Evolutionary conservation across 306 rosid genomes (phyloP), one percentile per base, ranked within the genome.

Genomic region (Vachellia collinsii): DNA sequence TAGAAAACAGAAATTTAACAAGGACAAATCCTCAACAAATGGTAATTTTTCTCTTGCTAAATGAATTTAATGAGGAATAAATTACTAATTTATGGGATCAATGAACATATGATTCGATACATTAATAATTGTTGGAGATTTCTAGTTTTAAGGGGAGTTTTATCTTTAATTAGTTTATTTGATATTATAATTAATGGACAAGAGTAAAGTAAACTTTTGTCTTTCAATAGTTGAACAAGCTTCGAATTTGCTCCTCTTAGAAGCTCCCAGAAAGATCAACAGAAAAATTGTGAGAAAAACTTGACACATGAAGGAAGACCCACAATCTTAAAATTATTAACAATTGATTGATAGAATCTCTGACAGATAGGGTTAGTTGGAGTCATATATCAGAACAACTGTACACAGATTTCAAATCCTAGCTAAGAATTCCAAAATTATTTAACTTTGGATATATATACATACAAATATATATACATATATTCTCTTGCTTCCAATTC

Each of bases 401-500:
- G 36, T 69, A 80, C 14, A 43, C 36, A 58, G 37, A 58, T 58
- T 58, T 58, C 72, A n/a, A 72, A 41, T 54, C 23, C 76, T 16
- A 56, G 20, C 34, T 6, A 39, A 29, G 58, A 29, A 54, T 65
- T 72, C 74, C 69, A 80, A 17, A 6, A 61, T 22, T 53, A 53
- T 53, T 53, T 53, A 53, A 10, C 11, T 9, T 75, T n/a, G 46
- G 41, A 72, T 48, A 76, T n/a, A n/a, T n/a, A n/a, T n/a, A n/a
- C n/a, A n/a, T n/a, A n/a, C n/a, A n/a, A n/a, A n/a, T n/a, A n/a
- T n/a, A n/a, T n/a, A n/a, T 38, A 56, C 47, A 75, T 4, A 25
- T 71, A 29, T 29, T 29, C 34, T 48, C 78, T 85, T 82, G 83
- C 75, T 36, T 67, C 77, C 19, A 77, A 84, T 75, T 77, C 90